Base-by-base conservation (phyloP, 1,284 basidiomycete genomes). In the Irpex rosettiformis region DNA sequence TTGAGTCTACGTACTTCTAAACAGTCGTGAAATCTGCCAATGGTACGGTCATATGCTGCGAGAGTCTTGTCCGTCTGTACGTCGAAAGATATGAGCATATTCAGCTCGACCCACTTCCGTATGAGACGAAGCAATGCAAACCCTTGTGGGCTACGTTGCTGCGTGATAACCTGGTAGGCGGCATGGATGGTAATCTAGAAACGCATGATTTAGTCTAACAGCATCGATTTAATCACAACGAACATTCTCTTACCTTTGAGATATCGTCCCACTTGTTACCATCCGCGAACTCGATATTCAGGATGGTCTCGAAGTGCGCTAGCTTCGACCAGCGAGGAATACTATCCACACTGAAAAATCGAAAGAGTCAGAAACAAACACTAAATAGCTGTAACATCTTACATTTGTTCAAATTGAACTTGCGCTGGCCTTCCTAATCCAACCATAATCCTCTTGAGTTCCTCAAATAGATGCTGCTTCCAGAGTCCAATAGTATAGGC, bases 211-310 rank as follows among this genome's bases (percentile, higher is more conserved):
- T 8, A 48, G n/a, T 4, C 51, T 45, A 4, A 40, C 21, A 8
- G 27, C 47, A 6, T 54, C 13, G 40, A 8, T 56, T 10, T 52
- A 22, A 7, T 43, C 43, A n/a, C 52, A 30, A 10, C 49, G 13
- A 6, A 53, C 28, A 24, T 30, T 18, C n/a, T 22, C 22, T 27
- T 16, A 77, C 75, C 68, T 75, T 77, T 0, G 70, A 67, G 2
- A 78, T 69, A 60, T 77, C 75, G 13, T 58, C 52, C 43, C 59
- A 62, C 25, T 59, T 62, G 11, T 16, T 55, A 4, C 33, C 61
- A 58, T 62, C 58, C 6, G 29, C 54, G 48, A 61, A 63, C 28
- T 51, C 16, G 10, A 58, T 27, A 1, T 55, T 21, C 8, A 61
- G 37, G 27, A 59, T 30, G 2, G 7, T 2, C 1, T 51, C 24